Base-by-base conservation (phyloP, 2,329 filamentous ascomycete species). In the Diaporthe sp. region DNA sequence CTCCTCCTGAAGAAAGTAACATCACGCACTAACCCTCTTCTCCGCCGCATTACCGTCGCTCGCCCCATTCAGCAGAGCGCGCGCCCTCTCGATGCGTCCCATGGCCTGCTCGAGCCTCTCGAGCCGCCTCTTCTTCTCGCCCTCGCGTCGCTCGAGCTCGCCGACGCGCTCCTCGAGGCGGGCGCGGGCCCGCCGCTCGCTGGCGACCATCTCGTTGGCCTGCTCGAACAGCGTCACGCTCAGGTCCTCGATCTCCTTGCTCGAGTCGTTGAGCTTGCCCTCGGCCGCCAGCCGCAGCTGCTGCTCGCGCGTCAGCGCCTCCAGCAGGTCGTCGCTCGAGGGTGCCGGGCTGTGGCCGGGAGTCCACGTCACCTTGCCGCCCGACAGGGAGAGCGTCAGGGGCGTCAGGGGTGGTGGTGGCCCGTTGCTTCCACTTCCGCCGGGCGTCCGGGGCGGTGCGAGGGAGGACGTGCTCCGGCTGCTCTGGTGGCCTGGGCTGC, bases 151-250 rank as follows among this genome's bases (percentile, higher is more conserved):
- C 85, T 96, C 94, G 31, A 97, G 84, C 79, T 92, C 87, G 75
- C 87, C 89, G 10, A 97, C 89, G 53, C 93, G 86, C 82, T 93
- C 91, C 84, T 95, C 93, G 34, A 97, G 87, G 80, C 89, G 90
- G 8, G 93, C 93, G 75, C 94, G 86, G 46, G 93, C 93, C 74
- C 91, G 89, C 58, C 94, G 87, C 86, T 97, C 94, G 25, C 89
- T 87, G 2, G 94, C 94, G 28, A 97, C 94, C 94, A 97, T 97
- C 84, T 95, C 92, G 82, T 97, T 97, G 70, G 94, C 94, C 85
- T 96, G 92, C 85, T 94, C 92, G 82, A 97, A 97, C 72, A 97
- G 85, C 69, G 89, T 90, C 28, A 90, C 93, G 80, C 90, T 94
- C 78, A 97, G 86, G 84, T 97, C 94, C 84, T 96, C 94, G 28